These are phyloP conservation scores for Alternaria consortialis DNA, from an alignment of 2,329 filamentous ascomycete species.

Conservation along the genomic window DNA sequence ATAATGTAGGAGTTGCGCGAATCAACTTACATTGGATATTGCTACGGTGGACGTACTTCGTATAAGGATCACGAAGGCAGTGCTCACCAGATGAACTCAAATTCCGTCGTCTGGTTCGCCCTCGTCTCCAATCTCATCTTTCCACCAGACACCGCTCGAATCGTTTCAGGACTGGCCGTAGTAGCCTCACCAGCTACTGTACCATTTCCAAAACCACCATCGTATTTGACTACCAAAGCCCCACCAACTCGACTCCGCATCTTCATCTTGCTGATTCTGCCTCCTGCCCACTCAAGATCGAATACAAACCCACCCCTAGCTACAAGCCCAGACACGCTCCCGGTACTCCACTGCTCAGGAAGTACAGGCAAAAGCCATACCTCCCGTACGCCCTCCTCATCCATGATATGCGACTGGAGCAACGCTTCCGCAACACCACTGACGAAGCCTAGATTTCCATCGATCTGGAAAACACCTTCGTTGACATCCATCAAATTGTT, in stretches of 20 bases:
- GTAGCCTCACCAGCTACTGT: not conserved
- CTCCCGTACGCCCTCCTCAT: conserved; percentile 9
- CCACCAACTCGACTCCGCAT: conserved; percentile 20
- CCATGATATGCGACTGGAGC: conserved; percentile 46
- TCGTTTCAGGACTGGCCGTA: not conserved
- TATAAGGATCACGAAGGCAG: not conserved
- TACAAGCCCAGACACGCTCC: conserved; percentile 24
- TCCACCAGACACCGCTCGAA: not conserved
- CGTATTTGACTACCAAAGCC: conserved; percentile 6
- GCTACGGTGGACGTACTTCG: not conserved
- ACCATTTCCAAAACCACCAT: not conserved
- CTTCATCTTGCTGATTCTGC: conserved; percentile 28
- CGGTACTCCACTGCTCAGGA: conserved; percentile 21
- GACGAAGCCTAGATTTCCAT: conserved; percentile 62
- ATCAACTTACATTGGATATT: not conserved
- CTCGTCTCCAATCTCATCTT: conserved; percentile 3
- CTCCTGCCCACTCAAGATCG: conserved; percentile 26
- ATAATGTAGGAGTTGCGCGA: not conserved
- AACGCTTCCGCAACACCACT: conserved; percentile 59
- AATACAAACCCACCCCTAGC: conserved; percentile 29
- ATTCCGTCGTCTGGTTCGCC: not conserved
- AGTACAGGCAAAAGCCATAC: conserved; percentile 19
- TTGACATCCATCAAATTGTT: conserved; percentile 20
- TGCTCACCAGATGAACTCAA: conserved; percentile 2
- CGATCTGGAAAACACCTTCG: conserved; percentile 28